A percentile compares a stretch with the other conserved stretches of the same genome.
phyloP scores from a whole-genome alignment of 192 early-diverging fungal genomes.

The Coemansia sp. region DNA sequence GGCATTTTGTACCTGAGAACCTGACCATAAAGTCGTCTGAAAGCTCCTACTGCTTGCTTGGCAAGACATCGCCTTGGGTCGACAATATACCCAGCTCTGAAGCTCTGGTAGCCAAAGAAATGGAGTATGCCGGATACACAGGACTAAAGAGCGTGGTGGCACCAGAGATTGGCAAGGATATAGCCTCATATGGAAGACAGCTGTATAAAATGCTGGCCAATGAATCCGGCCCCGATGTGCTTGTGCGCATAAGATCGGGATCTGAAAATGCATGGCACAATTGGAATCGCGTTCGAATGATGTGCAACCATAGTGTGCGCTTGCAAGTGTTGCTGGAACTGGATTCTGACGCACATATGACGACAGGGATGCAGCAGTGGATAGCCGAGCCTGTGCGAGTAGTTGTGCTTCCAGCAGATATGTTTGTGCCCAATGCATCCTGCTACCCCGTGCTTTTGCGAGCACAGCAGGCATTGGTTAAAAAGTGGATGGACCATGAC shows the following conservation, averaged over 20 bases:
- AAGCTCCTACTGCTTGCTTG: conserved; percentile 37
- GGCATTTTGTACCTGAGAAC: conserved; percentile 23
- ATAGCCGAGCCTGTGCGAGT: conserved; percentile 81
- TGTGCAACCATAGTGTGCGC: conserved; percentile 68
- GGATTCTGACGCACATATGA: conserved; percentile 48
- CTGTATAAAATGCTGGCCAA: conserved; percentile 13
- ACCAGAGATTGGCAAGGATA: conserved; percentile 5
- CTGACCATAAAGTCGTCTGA: conserved; percentile 26
- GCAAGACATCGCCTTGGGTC: conserved; percentile 12
- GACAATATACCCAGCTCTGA: not conserved
- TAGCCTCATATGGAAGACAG: conserved; percentile 15
- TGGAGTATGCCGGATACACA: conserved; percentile 26
- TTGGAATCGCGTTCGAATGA: conserved; percentile 77
- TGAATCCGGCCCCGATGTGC: conserved; percentile 13
- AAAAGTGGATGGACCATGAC: conserved; percentile 31
- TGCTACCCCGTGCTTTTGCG: conserved; percentile 88
- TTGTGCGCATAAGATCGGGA: conserved; percentile 56
- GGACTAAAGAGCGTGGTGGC: conserved; percentile 30
- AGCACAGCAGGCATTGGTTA: conserved; percentile 61
- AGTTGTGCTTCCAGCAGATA: conserved; percentile 65
- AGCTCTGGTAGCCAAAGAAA: conserved; percentile 11
- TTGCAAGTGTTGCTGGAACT: conserved; percentile 59
- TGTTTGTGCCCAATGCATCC: conserved; percentile 77
- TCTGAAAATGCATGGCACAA: conserved; percentile 60
- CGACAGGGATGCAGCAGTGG: conserved; percentile 57